phyloP scores from a whole-genome alignment of 2,329 filamentous ascomycete genomes.

The Septoria linicola region DNA sequence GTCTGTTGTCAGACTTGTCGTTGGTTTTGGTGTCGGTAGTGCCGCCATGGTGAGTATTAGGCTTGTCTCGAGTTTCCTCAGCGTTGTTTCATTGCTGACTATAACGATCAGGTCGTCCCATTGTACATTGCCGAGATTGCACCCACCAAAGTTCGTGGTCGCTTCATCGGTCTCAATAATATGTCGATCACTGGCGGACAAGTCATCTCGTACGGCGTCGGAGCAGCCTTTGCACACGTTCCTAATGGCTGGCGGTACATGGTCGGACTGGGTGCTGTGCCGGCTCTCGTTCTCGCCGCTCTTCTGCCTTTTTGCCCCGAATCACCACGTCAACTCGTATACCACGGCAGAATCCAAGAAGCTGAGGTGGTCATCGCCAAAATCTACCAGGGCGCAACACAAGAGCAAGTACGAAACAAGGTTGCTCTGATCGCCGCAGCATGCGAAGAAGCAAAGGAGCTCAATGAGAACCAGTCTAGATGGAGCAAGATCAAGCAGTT shows the following conservation, averaged over 20 bases:
- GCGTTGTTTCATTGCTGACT: too few relatives aligned
- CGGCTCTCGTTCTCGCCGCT: constrained; percentile 39
- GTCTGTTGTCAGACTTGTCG: constrained; percentile 4
- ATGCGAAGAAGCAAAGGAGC: constrained; percentile 35
- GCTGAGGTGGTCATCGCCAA: constrained; percentile 39
- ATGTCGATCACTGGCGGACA: constrained; percentile 35
- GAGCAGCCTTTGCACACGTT: constrained; percentile 40
- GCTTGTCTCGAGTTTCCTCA: too few relatives aligned
- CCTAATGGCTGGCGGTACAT: constrained; percentile 37
- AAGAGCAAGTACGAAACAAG: constrained; percentile 28
- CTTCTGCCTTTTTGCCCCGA: constrained; percentile 40
- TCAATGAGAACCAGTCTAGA: constrained; percentile 34
- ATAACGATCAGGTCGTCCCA: neutral
- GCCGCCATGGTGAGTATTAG: constrained; percentile 42
- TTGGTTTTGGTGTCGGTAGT: constrained; percentile 50
- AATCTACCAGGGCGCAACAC: constrained; percentile 35
- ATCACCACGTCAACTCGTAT: constrained; percentile 43
- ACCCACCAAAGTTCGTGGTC: constrained; percentile 47
- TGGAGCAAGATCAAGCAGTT: constrained; percentile 35
- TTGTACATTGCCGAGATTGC: constrained; percentile 53
- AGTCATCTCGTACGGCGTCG: constrained; percentile 39
- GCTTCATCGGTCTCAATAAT: constrained; percentile 43
- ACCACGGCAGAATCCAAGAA: constrained; percentile 38
- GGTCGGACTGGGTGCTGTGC: constrained; percentile 39
- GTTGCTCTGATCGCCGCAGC: constrained; percentile 32